These are phyloP conservation scores for Histomonas meleagridis DNA, from an alignment of 208 protist species.

Conservation along the genomic window DNA sequence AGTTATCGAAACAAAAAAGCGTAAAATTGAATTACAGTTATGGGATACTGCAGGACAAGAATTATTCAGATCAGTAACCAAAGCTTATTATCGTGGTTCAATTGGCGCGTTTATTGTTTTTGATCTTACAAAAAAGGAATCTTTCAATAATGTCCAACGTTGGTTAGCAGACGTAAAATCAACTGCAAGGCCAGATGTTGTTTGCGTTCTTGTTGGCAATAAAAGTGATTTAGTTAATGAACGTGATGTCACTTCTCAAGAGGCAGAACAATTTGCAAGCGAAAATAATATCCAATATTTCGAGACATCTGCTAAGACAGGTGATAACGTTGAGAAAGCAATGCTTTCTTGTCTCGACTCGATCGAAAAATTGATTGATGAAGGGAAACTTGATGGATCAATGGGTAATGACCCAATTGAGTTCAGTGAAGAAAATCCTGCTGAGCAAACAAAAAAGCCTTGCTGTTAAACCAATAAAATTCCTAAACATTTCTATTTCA, in stretches of 20 bases:
- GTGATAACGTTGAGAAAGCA: not conserved
- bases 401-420: no score
- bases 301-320: slow-evolving; percentile 34
- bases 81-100: not conserved
- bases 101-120: not conserved
- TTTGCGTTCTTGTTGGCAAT: not conserved
- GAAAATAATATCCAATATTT: slow-evolving; percentile 33
- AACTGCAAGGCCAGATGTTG: not conserved
- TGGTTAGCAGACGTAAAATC: not conserved
- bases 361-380: not conserved
- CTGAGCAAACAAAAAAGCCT: no score
- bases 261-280: not conserved
- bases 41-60: slow-evolving; percentile 33
- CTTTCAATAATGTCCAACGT: not conserved
- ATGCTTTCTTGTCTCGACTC: not conserved
- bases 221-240: slow-evolving; percentile 1
- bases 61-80: not conserved
- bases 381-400: no score
- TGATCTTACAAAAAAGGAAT: not conserved
- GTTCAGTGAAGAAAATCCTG: no score
- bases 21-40: not conserved
- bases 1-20: not conserved
- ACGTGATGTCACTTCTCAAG: not conserved
- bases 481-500: no score
- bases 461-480: no score